Evolutionary conservation across 768 basidiomycete genomes (phyloP).

Genomic region (Tricholoma flavovirens): DNA sequence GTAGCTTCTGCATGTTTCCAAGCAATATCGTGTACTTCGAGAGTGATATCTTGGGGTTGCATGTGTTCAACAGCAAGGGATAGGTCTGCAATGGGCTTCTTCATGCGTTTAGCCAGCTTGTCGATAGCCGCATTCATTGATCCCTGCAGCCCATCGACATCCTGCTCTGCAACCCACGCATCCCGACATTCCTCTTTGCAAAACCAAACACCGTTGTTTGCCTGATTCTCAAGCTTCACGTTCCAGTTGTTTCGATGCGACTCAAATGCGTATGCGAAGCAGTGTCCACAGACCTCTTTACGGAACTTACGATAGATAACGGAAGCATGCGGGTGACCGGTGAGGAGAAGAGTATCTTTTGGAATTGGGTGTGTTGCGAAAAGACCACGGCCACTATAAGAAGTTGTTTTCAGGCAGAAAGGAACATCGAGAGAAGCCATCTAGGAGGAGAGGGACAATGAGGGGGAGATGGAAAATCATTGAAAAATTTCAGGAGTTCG

Average conservation of each 20-base stretch:
- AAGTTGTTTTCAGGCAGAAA: conserved; percentile 25
- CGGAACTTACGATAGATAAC: conserved; percentile 59
- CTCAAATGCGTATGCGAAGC: conserved; percentile 58
- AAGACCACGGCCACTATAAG: conserved; percentile 48
- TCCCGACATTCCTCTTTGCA: conserved; percentile 46
- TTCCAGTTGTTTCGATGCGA: conserved; percentile 43
- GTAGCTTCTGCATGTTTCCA: conserved; percentile 40
- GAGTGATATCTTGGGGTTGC: conserved; percentile 26
- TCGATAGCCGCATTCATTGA: conserved; percentile 31
- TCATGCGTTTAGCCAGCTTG: conserved; percentile 25
- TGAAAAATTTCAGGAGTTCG: background rate
- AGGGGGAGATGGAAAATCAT: background rate
- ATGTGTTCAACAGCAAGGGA: conserved; percentile 19
- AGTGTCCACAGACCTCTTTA: conserved; percentile 61
- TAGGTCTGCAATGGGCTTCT: conserved; percentile 18
- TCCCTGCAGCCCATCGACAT: conserved; percentile 24
- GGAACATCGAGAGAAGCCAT: background rate
- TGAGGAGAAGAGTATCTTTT: conserved; percentile 38
- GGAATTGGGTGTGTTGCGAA: conserved; percentile 40
- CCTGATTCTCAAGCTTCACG: conserved; percentile 25
- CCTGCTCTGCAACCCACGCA: conserved; percentile 34
- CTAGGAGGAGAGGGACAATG: background rate
- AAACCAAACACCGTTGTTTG: conserved; percentile 43
- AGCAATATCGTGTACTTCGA: conserved; percentile 34
- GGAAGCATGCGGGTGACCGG: conserved; percentile 47